Evolutionary conservation across 352 stramenopile genomes (phyloP), one percentile per base, ranked within the genome.

Genomic region (Phytophthora fragariae): DNA sequence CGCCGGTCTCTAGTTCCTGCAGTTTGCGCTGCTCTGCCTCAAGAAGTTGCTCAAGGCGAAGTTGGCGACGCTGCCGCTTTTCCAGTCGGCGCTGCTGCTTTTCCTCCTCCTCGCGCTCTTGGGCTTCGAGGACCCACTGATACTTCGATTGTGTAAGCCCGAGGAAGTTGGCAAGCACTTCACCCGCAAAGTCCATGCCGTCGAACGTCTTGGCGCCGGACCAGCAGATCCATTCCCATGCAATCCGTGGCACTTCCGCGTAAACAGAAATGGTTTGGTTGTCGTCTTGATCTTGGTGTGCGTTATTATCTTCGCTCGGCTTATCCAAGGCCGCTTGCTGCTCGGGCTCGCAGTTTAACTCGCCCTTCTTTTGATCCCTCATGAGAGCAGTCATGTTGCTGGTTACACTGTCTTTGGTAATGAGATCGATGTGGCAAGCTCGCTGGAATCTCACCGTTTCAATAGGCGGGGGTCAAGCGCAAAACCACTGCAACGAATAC

Each of bases 101-200:
- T 27, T 97, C 85, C 44, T 93, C 82, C 47, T 87, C 60, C 57
- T 95, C 87, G 17, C 88, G 85, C 72, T 87, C 81, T 49, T 94
- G 82, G 53, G 89, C 75, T 56, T 93, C 86, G 55, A 94, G 72
- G 46, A 95, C 89, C 86, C 89, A 95, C 69, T 95, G 88, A 65
- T 94, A 95, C 69, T 96, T 90, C 21, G 86, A 95, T 14, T 81
- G 83, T n/a, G 84, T 95, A 57, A 96, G 85, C 0, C 89, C 88
- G 1, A 96, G 58, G 68, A 96, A 96, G 57, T 93, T 87, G 39
- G 86, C 88, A 6, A 95, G 52, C 33, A 95, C 85, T 70, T 97
- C 90, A 3, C 88, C 90, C 0, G 79, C 87, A 79, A 97, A 97
- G 49, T 95, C 88, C 66, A 95, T 77, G 1, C 77, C 80, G 50